A percentile compares a stretch with the other conserved stretches of the same genome.
Evolutionary conservation across 768 basidiomycete species (phyloP).

Genomic region (Crassisporium funariophilum): DNA sequence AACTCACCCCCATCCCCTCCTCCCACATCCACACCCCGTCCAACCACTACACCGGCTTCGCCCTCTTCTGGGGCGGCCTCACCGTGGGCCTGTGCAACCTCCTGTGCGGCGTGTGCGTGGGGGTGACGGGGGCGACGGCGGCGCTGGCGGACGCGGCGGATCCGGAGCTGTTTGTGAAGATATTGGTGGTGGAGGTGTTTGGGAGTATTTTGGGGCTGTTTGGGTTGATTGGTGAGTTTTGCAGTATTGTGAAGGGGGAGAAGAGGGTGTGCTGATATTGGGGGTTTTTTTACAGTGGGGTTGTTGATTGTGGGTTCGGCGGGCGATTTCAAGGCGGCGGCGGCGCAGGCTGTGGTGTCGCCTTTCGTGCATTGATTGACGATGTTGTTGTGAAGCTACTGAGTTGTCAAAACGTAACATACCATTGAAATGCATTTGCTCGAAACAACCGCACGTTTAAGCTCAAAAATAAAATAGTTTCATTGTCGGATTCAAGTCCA

Average conservation of each 20-base stretch:
- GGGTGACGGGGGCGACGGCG: conserved; percentile 93
- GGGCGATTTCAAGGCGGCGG: conserved; percentile 50
- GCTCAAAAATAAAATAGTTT: no score
- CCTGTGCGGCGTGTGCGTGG: conserved; percentile 92
- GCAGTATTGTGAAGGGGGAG: no score
- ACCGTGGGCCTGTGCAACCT: conserved; percentile 95
- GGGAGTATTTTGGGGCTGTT: conserved; percentile 91
- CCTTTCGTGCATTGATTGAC: conserved; percentile 39
- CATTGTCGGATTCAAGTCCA: no score
- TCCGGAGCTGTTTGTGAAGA: conserved; percentile 93
- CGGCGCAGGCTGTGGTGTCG: conserved; percentile 37
- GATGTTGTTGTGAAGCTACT: background rate
- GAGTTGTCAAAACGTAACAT: no score
- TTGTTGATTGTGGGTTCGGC: conserved; percentile 76
- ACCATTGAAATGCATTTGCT: no score
- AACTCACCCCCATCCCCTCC: conserved; percentile 64
- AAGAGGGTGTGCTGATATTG: conserved; percentile 2
- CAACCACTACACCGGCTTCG: no score
- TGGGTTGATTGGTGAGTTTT: conserved; percentile 81
- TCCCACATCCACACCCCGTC: conserved; percentile 81
- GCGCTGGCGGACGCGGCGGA: conserved; percentile 96
- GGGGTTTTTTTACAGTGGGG: conserved; percentile 55
- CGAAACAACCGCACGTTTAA: no score
- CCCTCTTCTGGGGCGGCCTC: conserved; percentile 96
- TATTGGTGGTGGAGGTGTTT: conserved; percentile 95